Percentiles rank a stretch among this genome's conserved stretches.
Evolutionary conservation across 208 protist species (phyloP).

Genomic region (Giardia muris): DNA sequence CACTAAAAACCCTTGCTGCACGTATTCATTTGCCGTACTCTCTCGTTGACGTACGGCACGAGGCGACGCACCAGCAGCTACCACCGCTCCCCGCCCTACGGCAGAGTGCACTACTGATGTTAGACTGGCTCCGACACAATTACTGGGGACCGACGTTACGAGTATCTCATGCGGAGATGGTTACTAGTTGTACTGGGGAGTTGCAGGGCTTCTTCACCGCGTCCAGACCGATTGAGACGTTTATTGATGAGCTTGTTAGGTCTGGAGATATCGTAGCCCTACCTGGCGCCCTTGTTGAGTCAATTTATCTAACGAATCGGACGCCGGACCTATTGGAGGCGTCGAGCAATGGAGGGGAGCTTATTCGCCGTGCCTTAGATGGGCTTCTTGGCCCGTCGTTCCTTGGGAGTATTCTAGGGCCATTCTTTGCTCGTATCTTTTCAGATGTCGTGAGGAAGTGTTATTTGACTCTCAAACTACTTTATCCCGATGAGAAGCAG

Average conservation of each 20-base stretch:
- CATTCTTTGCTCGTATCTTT: too few relatives aligned
- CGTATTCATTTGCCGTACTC: background rate
- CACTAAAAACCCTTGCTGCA: background rate
- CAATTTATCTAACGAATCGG: too few relatives aligned
- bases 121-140: background rate
- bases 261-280: background rate
- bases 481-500: too few relatives aligned
- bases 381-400: too few relatives aligned
- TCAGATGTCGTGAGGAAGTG: too few relatives aligned
- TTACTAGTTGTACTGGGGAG: background rate
- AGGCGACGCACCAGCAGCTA: slow-evolving; percentile 2
- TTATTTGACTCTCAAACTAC: too few relatives aligned
- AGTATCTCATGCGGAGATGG: background rate
- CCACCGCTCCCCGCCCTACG: background rate
- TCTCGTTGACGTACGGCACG: background rate
- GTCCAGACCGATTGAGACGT: background rate
- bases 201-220: background rate
- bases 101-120: background rate
- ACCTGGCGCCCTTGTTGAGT: background rate
- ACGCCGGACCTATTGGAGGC: too few relatives aligned
- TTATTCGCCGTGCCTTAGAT: too few relatives aligned
- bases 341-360: too few relatives aligned
- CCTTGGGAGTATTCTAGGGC: too few relatives aligned
- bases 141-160: background rate
- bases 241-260: background rate